Evolutionary conservation across 495 filamentous ascomycete genomes (phyloP), one percentile per base, ranked within the genome.

Genomic region (Chaetomidium leptoderma): DNA sequence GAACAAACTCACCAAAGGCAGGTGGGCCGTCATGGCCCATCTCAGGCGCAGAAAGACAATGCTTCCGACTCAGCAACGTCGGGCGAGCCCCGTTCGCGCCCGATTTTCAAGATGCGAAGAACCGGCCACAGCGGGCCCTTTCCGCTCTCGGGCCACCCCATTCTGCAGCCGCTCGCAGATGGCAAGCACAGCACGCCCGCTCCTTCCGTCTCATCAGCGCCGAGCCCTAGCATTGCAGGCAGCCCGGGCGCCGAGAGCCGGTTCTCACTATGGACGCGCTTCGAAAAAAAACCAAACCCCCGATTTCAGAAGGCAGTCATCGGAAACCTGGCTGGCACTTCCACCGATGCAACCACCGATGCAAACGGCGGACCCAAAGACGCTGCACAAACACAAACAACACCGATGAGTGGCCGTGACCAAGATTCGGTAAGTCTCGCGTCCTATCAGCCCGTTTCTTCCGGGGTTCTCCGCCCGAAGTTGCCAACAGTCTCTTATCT

Each of bases 51-150:
- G 50, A 0, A 46, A 1, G 24, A 35, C 4, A 44, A 13, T 19
- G 43, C 16, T 10, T 24, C 24, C 7, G 30, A 53, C 23, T 13
- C 30, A 9, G 6, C 32, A 14, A 2, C 32, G n/a, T 5, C 27
- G 26, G 24, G 33, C 13, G 37, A 60, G 29, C 11, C 43, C 2
- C 53, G 32, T 19, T 14, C 53, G 1, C 53, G 43, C 8, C 59
- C 63, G 2, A 33, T 64, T 2, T 56, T 59, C 51, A 65, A 62
- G 35, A 59, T 65, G 59, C 59, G 36, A 37, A 50, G 63, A 24
- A 65, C 59, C 9, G 63, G 63, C 0, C 47, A 58, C 32, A 57
- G 45, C 21, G 52, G 63, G 0, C 37, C 51, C 17, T 65, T 44
- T 17, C 52, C 63, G 2, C 17, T 47, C 23, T 51, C 55, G 16